Base-by-base conservation (phyloP, 73 alveolate species). In the Paramecium biaurelia region DNA sequence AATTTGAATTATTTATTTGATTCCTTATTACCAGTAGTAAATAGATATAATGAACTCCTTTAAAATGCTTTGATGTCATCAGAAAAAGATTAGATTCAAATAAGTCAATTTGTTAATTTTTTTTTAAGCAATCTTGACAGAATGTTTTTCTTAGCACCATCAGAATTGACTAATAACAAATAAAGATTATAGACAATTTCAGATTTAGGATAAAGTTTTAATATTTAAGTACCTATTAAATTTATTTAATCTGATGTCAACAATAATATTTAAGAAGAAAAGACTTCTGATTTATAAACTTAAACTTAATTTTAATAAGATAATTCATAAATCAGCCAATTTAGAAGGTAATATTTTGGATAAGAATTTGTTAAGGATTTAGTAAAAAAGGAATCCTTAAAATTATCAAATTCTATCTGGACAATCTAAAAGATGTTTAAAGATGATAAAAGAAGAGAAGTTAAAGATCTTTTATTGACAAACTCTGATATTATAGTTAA, bases 401-500 rank as follows among this genome's bases (percentile, higher is more conserved):
- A 41, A 21, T 79, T 79, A 42, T 79, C 90, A 4, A 79, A 79
- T 30, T 79, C 90, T 24, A 79, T 79, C 43, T 79, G 90, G 90
- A 79, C 70, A 0, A 79, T 79, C 37, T 41, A 79, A 24, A 45
- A 21, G 18, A 79, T 79, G 90, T 79, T 79, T 42, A 79, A 79
- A 45, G 45, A 43, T 20, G 90, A 89, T 35, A 43, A 70, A 30
- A 58, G 43, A 89, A 45, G 32, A 38, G 94, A 76, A 63, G 63
- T 26, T 3, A 82, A 72, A 70, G 94, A 89, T 70, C 70, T 89
- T 2, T 63, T 89, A 24, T 49, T 89, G 23, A 70, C 89, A 24
- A 89, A 89, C 14, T 88, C 70, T 12, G 94, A 89, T 45, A 63
- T 89, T 11, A 89, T 89, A 28, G 74, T 70, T 4, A 89, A 89